Evolutionary conservation across 1,284 basidiomycete species (phyloP), one percentile per base, ranked within the genome.

Genomic region (Ustilago sp.): DNA sequence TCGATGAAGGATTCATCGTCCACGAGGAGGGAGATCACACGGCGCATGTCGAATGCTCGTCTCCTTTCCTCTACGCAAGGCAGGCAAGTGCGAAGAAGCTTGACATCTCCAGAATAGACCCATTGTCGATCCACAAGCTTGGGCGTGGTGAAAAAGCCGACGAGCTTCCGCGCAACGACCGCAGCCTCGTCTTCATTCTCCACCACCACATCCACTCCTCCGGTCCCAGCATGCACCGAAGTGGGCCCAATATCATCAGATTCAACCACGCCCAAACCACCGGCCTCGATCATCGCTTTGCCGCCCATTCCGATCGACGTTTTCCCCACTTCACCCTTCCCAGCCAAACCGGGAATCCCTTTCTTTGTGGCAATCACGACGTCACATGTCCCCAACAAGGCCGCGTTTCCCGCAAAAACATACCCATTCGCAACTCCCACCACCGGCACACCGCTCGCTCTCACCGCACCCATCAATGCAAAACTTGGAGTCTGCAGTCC

Each of bases 401-500:
- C 79, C 15, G 79, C 73, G 43, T 80, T 80, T 15, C 79, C 79
- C 3, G 79, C 79, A 59, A 80, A 80, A 4, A 74, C 72, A 54
- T 80, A 80, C 1, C 77, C 77, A 39, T 72, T 77, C 23, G 74
- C 74, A 8, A 79, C 69, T 2, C 77, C 79, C 4, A 81, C 57
- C 32, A 64, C 50, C 8, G 79, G 79, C 11, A 71, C 60, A n/a
- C 79, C 79, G 8, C 34, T 23, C 19, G 73, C 69, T 23, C 63
- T 55, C 47, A 81, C 66, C 64, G 48, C 43, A 1, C 70, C 77
- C 60, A 81, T 64, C 34, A 81, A 43, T n/a, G 66, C 68, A 52
- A 81, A 81, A 45, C 67, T 69, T 13, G 79, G 79, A 38, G 74
- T 77, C 48, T 62, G 38, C 43, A 81, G 48, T 31, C 77, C 74